phyloP scores from a whole-genome alignment of 2,329 filamentous ascomycete species.

The Penicillium sp. region DNA sequence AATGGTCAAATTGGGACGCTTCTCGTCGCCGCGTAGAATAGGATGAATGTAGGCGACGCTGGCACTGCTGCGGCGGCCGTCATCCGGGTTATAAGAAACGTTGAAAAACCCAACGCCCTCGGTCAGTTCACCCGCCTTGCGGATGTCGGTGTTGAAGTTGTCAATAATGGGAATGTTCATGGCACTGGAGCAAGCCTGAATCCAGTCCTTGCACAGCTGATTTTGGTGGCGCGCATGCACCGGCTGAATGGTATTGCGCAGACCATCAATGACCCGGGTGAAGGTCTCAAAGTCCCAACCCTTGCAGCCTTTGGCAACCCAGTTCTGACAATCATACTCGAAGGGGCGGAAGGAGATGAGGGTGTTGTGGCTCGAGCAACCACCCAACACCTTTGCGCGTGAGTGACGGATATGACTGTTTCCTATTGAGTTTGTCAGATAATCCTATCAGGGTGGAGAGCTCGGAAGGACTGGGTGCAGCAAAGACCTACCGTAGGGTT shows the following conservation, averaged over 20 bases:
- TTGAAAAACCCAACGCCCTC: slow-evolving; percentile 85
- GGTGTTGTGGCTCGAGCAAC: slow-evolving; percentile 91
- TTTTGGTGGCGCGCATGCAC: slow-evolving; percentile 81
- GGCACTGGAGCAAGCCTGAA: slow-evolving; percentile 70
- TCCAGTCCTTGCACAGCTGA: slow-evolving; percentile 87
- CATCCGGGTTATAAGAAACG: slow-evolving; percentile 84
- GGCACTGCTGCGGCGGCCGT: slow-evolving; percentile 75
- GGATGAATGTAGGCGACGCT: slow-evolving; percentile 91
- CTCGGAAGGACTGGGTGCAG: not conserved
- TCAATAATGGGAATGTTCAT: slow-evolving; percentile 73
- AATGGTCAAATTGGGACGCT: slow-evolving; percentile 74
- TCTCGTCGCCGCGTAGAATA: slow-evolving; percentile 75
- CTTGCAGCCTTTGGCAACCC: slow-evolving; percentile 73
- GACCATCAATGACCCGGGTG: slow-evolving; percentile 72
- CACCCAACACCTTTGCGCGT: slow-evolving; percentile 83
- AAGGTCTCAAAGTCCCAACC: slow-evolving; percentile 85
- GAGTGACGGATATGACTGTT: slow-evolving; percentile 91
- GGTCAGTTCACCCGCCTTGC: slow-evolving; percentile 62
- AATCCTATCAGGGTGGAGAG: not conserved
- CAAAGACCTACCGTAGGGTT: slow-evolving; percentile 61
- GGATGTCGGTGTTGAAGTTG: slow-evolving; percentile 84
- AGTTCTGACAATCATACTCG: slow-evolving; percentile 78
- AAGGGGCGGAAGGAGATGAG: slow-evolving; percentile 89
- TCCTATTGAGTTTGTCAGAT: slow-evolving; percentile 44
- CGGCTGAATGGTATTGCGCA: slow-evolving; percentile 85